A percentile compares a stretch with the other conserved stretches of the same genome.
phyloP scores from a whole-genome alignment of 345 rosid genomes.

The Psidium guajava region DNA sequence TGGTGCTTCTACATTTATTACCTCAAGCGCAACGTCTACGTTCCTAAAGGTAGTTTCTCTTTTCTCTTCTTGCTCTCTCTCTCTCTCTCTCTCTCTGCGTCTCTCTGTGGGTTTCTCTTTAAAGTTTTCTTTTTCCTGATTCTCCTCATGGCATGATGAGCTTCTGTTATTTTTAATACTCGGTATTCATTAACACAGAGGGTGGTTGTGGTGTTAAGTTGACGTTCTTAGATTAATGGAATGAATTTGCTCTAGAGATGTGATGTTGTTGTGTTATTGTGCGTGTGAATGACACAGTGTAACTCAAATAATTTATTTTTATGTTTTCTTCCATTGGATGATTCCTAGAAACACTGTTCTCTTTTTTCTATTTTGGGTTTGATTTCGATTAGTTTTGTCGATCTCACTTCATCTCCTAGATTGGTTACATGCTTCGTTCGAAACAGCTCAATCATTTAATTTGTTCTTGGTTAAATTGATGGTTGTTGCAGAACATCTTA shows the following conservation, averaged over 20 bases:
- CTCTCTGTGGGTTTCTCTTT: neutral
- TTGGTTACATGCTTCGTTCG: neutral
- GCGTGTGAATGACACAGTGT: neutral
- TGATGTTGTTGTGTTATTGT: neutral
- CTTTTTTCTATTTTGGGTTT: neutral
- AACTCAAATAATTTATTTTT: neutral
- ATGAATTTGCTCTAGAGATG: neutral
- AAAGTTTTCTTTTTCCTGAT: neutral
- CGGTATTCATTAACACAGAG: neutral
- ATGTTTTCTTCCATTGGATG: neutral
- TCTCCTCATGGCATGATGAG: neutral
- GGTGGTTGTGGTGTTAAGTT: neutral
- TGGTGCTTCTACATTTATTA: constrained; percentile 92
- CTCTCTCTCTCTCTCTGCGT: neutral
- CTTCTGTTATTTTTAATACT: neutral
- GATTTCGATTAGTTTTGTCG: neutral
- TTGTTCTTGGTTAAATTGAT: neutral
- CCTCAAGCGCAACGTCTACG: constrained; percentile 64
- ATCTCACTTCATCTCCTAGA: neutral
- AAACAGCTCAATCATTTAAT: neutral
- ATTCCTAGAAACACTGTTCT: neutral
- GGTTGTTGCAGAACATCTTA: neutral
- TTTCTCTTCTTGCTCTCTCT: neutral
- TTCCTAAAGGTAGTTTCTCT: constrained; percentile 52
- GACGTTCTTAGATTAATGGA: neutral